phyloP scores from a whole-genome alignment of 352 stramenopile genomes.

The Phytophthora hibernalis region DNA sequence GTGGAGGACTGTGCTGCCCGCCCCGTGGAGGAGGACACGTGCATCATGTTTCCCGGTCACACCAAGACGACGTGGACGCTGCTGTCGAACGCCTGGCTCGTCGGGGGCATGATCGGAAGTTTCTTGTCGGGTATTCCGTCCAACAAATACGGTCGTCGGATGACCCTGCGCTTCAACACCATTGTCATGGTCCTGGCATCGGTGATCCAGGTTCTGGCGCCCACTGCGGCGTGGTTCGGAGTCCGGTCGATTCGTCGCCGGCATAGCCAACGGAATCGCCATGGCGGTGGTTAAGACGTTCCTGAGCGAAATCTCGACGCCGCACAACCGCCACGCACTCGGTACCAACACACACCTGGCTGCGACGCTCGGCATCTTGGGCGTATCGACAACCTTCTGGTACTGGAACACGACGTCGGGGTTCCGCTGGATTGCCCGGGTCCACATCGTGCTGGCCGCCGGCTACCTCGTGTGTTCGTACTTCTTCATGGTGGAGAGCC shows the following conservation, averaged over 20 bases:
- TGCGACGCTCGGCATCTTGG: slow-evolving; percentile 46
- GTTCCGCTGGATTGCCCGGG: slow-evolving; percentile 57
- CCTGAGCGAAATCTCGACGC: slow-evolving; percentile 52
- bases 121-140: slow-evolving; percentile 42
- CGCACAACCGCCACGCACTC: slow-evolving; percentile 43
- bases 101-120: slow-evolving; percentile 59
- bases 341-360: slow-evolving; percentile 50
- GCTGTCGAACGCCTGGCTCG: slow-evolving; percentile 61
- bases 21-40: slow-evolving; percentile 48
- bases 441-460: slow-evolving; percentile 39
- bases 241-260: slow-evolving; percentile 45
- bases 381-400: slow-evolving; percentile 54
- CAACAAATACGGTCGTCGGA: slow-evolving; percentile 56
- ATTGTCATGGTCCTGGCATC: slow-evolving; percentile 46
- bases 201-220: slow-evolving; percentile 35
- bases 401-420: slow-evolving; percentile 46
- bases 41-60: slow-evolving; percentile 69
- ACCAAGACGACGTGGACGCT: slow-evolving; percentile 53
- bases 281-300: slow-evolving; percentile 45
- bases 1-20: slow-evolving; percentile 42
- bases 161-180: slow-evolving; percentile 34
- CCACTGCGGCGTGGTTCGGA: slow-evolving; percentile 30
- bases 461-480: slow-evolving; percentile 31
- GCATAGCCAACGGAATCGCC: slow-evolving; percentile 45
- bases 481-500: slow-evolving; percentile 50